Evolutionary conservation across 2,329 filamentous ascomycete species (phyloP).

Genomic region (Xylariaceae sp.): DNA sequence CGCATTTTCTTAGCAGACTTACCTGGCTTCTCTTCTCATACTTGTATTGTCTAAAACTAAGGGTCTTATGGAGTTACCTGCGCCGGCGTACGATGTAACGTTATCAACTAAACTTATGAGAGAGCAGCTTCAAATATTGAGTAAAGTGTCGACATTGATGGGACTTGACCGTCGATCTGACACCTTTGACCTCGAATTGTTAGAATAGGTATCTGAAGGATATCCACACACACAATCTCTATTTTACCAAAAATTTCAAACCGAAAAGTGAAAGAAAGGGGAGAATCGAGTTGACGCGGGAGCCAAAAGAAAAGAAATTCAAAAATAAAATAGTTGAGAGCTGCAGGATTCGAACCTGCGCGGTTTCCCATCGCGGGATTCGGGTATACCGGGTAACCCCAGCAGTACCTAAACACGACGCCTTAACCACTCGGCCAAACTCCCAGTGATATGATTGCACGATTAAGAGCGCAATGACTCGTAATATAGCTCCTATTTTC

Average conservation of each 20-base stretch:
- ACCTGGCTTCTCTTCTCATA: too few relatives aligned
- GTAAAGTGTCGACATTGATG: too few relatives aligned
- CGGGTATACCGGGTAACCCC: constrained; percentile 1
- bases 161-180: too few relatives aligned
- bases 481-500: neutral
- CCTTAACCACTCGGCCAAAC: constrained; percentile 22
- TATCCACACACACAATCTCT: too few relatives aligned
- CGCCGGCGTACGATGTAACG: too few relatives aligned
- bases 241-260: neutral
- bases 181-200: too few relatives aligned
- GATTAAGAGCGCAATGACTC: neutral
- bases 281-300: neutral
- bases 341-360: constrained; percentile 21
- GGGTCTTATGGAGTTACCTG: too few relatives aligned
- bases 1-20: too few relatives aligned
- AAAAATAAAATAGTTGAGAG: constrained; percentile 10
- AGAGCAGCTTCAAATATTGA: too few relatives aligned
- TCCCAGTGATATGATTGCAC: neutral
- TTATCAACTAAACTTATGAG: too few relatives aligned
- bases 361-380: constrained; percentile 19
- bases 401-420: constrained; percentile 16
- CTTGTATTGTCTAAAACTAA: too few relatives aligned
- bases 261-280: neutral
- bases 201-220: too few relatives aligned
- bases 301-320: neutral